A percentile compares a stretch with the other conserved stretches of the same genome.
Conservation (phyloP, 306 rosid genomes). For the Casuarina equisetifolia region DNA sequence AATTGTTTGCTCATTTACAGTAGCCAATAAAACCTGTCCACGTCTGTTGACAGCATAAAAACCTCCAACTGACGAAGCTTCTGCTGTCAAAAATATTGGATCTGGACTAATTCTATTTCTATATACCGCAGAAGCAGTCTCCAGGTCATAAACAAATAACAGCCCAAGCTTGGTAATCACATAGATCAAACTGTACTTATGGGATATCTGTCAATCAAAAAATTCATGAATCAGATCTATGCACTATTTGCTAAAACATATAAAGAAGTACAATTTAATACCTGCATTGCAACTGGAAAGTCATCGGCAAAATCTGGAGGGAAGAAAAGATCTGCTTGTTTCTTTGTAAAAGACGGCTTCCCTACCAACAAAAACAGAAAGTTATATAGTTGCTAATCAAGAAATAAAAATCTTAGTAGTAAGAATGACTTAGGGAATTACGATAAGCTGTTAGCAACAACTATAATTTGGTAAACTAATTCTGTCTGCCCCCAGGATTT, state of each 20-base stretch:
- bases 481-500: not conserved
- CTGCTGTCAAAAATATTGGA: conserved; percentile 96
- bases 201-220: conserved; percentile 74
- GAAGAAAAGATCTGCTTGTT: conserved; percentile 98
- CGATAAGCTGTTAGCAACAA: not conserved
- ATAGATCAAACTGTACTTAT: conserved; percentile 88
- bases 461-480: not conserved
- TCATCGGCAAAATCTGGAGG: conserved; percentile 99
- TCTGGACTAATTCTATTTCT: conserved; percentile 99
- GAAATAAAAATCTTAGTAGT: conserved; percentile 17
- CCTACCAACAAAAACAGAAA: conserved; percentile 53
- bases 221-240: conserved; percentile 12
- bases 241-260: conserved; percentile 13
- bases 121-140: conserved; percentile 97
- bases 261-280: conserved; percentile 32
- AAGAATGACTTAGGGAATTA: not conserved
- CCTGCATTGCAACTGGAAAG: conserved; percentile 99
- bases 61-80: conserved; percentile 89
- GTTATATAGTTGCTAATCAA: conserved; percentile 17
- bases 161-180: conserved; percentile 99
- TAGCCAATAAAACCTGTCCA: conserved; percentile 97
- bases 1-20: conserved; percentile 91
- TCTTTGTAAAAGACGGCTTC: conserved; percentile 92
- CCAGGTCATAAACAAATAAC: conserved; percentile 95
- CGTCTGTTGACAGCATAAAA: conserved; percentile 94